phyloP scores from a whole-genome alignment of 768 basidiomycete species.

The Termitomyces sp. region DNA sequence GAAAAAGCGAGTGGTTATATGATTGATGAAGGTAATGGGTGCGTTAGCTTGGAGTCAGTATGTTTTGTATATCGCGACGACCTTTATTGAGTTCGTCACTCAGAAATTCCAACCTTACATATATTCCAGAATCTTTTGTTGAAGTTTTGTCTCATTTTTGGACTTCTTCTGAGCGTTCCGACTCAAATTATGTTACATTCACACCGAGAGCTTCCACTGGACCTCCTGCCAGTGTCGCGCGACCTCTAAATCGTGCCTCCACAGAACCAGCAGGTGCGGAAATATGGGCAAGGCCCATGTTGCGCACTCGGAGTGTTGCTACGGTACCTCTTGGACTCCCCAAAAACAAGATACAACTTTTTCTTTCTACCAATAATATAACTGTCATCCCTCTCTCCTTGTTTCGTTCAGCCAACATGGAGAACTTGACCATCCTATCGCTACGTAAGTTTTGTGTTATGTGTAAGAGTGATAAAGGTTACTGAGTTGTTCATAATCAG shows the following conservation, averaged over 20 bases:
- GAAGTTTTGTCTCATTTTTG: constrained; percentile 40
- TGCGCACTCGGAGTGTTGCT: constrained; percentile 25
- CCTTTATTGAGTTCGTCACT: constrained; percentile 5
- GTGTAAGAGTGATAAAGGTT: not conserved
- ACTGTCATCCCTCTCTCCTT: constrained; percentile 48
- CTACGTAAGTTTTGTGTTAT: constrained; percentile 42
- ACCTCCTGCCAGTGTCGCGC: constrained; percentile 11
- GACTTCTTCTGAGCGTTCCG: constrained; percentile 30
- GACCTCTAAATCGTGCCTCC: constrained; percentile 25
- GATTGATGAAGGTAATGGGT: constrained; percentile 41
- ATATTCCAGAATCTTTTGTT: constrained; percentile 45
- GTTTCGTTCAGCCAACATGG: constrained; percentile 33
- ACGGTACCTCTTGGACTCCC: constrained; percentile 30
- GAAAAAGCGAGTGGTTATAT: constrained; percentile 36
- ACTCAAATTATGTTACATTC: constrained; percentile 14
- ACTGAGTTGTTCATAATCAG: constrained; percentile 29
- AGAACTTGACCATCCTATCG: constrained; percentile 54
- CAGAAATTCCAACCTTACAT: constrained; percentile 35
- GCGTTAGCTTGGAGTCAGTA: constrained; percentile 51
- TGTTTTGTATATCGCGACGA: not conserved
- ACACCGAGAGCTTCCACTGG: not conserved
- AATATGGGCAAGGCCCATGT: constrained; percentile 8
- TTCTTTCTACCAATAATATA: constrained; percentile 50
- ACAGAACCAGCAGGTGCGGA: constrained; percentile 25
- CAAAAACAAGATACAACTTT: constrained; percentile 49